These are phyloP conservation scores for Fistulinella staudtii DNA, from an alignment of 1,284 basidiomycete species.

Conservation along the genomic window DNA sequence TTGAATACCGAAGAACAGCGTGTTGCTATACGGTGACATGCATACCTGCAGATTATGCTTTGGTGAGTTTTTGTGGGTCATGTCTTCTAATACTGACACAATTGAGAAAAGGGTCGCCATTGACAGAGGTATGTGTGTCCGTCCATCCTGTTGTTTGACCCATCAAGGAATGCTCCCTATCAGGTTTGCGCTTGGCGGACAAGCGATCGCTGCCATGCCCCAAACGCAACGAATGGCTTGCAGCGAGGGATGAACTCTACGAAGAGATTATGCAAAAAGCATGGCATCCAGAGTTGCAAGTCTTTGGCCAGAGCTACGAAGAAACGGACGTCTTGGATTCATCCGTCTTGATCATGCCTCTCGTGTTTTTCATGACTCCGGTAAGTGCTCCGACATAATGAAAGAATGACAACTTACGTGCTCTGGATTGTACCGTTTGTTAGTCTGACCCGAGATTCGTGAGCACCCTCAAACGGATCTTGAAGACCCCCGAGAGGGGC, in stretches of 20 bases:
- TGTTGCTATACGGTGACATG: conserved; percentile 3
- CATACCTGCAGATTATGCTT: conserved; percentile 72
- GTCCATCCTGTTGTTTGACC: neutral
- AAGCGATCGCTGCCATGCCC: conserved; percentile 83
- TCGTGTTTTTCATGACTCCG: conserved; percentile 83
- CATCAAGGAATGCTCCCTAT: neutral
- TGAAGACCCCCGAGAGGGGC: conserved; percentile 82
- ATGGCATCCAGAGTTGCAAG: conserved; percentile 64
- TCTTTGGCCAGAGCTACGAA: conserved; percentile 78
- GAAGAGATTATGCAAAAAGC: conserved; percentile 83
- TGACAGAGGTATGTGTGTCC: conserved; percentile 59
- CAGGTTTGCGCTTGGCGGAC: conserved; percentile 82
- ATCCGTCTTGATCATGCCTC: conserved; percentile 77
- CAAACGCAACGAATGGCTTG: conserved; percentile 66
- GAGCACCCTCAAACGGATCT: conserved; percentile 73
- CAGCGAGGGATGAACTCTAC: conserved; percentile 74
- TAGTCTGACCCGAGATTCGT: conserved; percentile 86
- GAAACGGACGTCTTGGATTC: conserved; percentile 68
- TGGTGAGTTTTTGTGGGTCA: conserved; percentile 46
- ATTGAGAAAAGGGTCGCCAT: conserved; percentile 76
- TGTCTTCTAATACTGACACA: conserved; percentile 6
- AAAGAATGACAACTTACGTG: conserved; percentile 7
- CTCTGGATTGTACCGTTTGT: neutral
- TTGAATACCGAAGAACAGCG: conserved; percentile 3
- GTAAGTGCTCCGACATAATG: conserved; percentile 37